A percentile compares a stretch with the other conserved stretches of the same genome.
Evolutionary conservation across 2,329 filamentous ascomycete genomes (phyloP).

Genomic region (Hortaea werneckii): DNA sequence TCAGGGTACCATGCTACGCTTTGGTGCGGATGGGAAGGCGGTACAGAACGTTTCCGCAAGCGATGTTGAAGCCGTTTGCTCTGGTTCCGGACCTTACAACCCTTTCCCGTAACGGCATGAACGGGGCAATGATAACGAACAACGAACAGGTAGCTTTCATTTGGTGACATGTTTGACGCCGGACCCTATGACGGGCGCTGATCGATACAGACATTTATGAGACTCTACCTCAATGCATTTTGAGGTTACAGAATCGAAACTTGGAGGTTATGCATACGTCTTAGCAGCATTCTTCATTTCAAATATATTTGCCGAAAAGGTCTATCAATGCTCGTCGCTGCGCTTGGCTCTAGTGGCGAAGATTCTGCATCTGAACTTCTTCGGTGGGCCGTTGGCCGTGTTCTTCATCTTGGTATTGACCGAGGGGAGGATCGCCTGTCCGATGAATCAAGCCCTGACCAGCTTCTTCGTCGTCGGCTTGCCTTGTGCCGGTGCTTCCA

Average conservation of each 20-base stretch:
- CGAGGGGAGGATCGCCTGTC: constrained; percentile 9
- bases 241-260: too few relatives aligned
- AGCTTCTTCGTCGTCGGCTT: constrained; percentile 15
- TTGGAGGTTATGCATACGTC: too few relatives aligned
- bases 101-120: constrained; percentile 1
- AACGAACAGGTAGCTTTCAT: too few relatives aligned
- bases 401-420: constrained; percentile 11
- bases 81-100: constrained; percentile 2
- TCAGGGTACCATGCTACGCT: constrained; percentile 10
- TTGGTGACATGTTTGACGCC: too few relatives aligned
- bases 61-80: constrained; percentile 11
- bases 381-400: constrained; percentile 5
- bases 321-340: too few relatives aligned
- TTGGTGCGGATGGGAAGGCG: constrained; percentile 12
- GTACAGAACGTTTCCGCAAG: constrained; percentile 9
- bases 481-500: constrained; percentile 9
- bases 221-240: too few relatives aligned
- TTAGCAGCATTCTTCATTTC: too few relatives aligned
- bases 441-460: constrained; percentile 12
- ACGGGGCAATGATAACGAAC: too few relatives aligned
- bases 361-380: constrained; percentile 1
- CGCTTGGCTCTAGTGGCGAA: neutral
- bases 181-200: too few relatives aligned
- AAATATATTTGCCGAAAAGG: too few relatives aligned
- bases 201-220: too few relatives aligned